Evolutionary conservation across 2,329 filamentous ascomycete species (phyloP), one percentile per base, ranked within the genome.

Genomic region (Fusarium irregulare): DNA sequence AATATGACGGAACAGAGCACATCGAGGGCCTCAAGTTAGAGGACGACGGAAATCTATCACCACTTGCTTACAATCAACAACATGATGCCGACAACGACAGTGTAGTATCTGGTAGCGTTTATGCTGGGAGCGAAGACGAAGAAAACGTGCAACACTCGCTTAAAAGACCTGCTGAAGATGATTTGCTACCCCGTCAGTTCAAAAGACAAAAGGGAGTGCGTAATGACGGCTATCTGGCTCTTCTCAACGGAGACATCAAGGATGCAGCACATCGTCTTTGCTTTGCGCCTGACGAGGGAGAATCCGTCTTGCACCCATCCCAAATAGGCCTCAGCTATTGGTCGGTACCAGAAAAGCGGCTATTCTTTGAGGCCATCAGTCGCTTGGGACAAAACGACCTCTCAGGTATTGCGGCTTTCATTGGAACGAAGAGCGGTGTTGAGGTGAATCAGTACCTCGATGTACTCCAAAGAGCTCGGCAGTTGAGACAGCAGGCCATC

Each of bases 391-490:
- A 82, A 54, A 86, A 89, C 71, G 83, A 93, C 65, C 73, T 91
- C 1, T 79, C 80, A 3, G 87, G 85, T 2, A 91, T 98, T 58
- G 85, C 92, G 2, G 74, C 79, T 11, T 83, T 86, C 1, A 83
- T 97, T 18, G 83, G 83, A 1, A 91, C 88, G 34, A 98, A 98
- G 79, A 91, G 89, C 61, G 86, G 89, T 68, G 76, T 91, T 11
- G 93, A 98, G 79, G 88, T 96, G 34, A 85, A 86, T 28, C 87
- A 91, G 53, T 94, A 94, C 76, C 77, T 97, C 7, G 75, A 83
- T 9, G 77, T 92, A 2, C 83, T 98, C 7, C 83, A 89, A 12
- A 81, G 84, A 21, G 84, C 83, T 3, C 71, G 81, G 8, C 78
- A 83, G 37, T 76, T 79, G 23, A 80, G 84, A 41, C 81, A 81